Base-by-base conservation (phyloP, 495 filamentous ascomycete species). In the Recurvomyces mirabilis region DNA sequence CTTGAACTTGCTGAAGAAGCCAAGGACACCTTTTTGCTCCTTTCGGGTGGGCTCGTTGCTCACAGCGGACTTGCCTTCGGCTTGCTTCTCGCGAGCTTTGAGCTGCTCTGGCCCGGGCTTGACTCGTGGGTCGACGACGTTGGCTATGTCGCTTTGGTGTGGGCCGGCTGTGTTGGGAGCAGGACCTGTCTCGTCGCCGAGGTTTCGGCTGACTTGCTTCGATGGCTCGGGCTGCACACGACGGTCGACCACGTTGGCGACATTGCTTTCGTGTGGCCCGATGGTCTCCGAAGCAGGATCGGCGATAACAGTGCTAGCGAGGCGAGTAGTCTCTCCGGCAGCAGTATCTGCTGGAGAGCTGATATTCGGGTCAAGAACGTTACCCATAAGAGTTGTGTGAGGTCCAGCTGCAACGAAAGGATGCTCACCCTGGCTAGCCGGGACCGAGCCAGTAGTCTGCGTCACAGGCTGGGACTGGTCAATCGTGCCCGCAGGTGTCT, bases 111-210 rank as follows among this genome's bases (percentile, higher is more conserved):
- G 55, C 4, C 55, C 47, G 1, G 55, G 53, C 29, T 51, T 32
- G 5, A 60, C 58, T 13, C 58, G 21, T 1, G 54, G 53, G 32
- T 61, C 58, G 12, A 55, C 9, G 15, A 56, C 36, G 38, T 61
- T 58, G 9, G 51, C 47, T 3, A 43, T 22, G 22, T 54, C 48
- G 42, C 44, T 55, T 28, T 52, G 46, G 51, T 60, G 57, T 6
- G 52, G 52, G 1, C 55, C 55, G 20, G 53, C 46, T 0, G 55
- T 55, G 15, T 41, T 35, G 4, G 43, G 23, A 14, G 44, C 44
- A 5, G 44, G 44, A 20, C 44, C 44, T 7, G 44, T 41, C 24
- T 47, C 44, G 17, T 47, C 21, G 1, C 17, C 33, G 26, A n/a
- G 7, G 26, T 0, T 15, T 37, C 26, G 7, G 26, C 7, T 57